Evolutionary conservation across 1,284 basidiomycete species (phyloP).

Genomic region (Testicularia cyperi): DNA sequence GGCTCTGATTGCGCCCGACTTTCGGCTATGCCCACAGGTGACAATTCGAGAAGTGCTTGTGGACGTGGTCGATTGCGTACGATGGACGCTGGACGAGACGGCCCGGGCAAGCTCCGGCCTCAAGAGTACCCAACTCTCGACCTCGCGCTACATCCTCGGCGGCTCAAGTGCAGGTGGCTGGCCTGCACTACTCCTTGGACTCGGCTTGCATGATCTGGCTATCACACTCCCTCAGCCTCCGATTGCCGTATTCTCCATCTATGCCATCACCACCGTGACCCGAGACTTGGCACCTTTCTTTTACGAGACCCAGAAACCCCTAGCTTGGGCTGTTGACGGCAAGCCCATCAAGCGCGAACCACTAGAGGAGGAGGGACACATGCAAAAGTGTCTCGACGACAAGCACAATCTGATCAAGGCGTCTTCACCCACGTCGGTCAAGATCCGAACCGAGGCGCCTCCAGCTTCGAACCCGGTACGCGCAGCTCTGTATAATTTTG

Average conservation of each 20-base stretch:
- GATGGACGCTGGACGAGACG: constrained; percentile 19
- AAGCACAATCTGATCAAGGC: constrained; percentile 8
- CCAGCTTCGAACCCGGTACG: constrained; percentile 26
- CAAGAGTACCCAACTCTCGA: constrained; percentile 6
- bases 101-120: constrained; percentile 19
- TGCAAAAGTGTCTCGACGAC: constrained; percentile 18
- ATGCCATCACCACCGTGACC: constrained; percentile 41
- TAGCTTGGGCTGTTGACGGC: constrained; percentile 32
- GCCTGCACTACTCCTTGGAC: constrained; percentile 39
- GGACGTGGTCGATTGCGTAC: constrained; percentile 34
- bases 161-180: constrained; percentile 44
- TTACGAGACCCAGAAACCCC: constrained; percentile 31
- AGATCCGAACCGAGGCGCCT: constrained; percentile 30
- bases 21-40: constrained; percentile 44
- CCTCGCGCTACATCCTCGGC: constrained; percentile 32
- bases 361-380: constrained; percentile 15
- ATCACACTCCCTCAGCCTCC: constrained; percentile 15
- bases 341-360: constrained; percentile 17
- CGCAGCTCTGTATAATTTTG: constrained; percentile 40
- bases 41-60: constrained; percentile 30
- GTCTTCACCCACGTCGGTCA: background rate
- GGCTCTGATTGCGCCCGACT: constrained; percentile 41
- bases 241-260: constrained; percentile 37
- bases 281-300: constrained; percentile 27
- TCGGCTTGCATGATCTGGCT: constrained; percentile 16